These are phyloP conservation scores for Clitoria ternatea DNA, from an alignment of 306 rosid genomes.

Conservation along the genomic window DNA sequence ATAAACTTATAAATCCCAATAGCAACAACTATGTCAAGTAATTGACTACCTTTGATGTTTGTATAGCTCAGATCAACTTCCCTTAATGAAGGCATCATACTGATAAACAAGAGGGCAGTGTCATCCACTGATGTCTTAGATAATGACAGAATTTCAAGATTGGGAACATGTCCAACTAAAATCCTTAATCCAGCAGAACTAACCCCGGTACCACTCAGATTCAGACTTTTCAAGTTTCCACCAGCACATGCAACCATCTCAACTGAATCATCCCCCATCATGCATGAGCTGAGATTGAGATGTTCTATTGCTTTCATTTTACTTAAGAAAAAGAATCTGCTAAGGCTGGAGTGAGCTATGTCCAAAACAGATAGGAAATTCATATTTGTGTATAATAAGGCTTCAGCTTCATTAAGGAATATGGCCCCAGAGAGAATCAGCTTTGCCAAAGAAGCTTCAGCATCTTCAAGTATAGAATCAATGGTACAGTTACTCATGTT, in stretches of 20 bases:
- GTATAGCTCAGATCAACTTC: slow-evolving; percentile 72
- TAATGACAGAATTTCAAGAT: slow-evolving; percentile 61
- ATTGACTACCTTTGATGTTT: slow-evolving; percentile 61
- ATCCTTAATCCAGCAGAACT: slow-evolving; percentile 65
- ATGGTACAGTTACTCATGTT: slow-evolving; percentile 82
- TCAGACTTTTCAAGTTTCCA: slow-evolving; percentile 58
- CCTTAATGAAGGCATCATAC: slow-evolving; percentile 77
- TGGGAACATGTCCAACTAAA: slow-evolving; percentile 72
- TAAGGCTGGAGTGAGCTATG: slow-evolving; percentile 53
- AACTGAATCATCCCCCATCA: slow-evolving; percentile 59
- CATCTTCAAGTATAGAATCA: slow-evolving; percentile 51
- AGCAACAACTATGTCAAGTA: slow-evolving; percentile 7
- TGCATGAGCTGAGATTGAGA: slow-evolving; percentile 73
- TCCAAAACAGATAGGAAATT: slow-evolving; percentile 54
- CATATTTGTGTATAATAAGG: slow-evolving; percentile 40
- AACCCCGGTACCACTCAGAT: slow-evolving; percentile 66
- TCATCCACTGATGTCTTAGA: slow-evolving; percentile 77
- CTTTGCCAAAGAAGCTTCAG: slow-evolving; percentile 58
- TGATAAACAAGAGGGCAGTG: slow-evolving; percentile 46
- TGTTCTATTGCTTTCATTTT: slow-evolving; percentile 54
- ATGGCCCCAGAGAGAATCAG: slow-evolving; percentile 66
- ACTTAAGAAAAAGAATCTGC: slow-evolving; percentile 54
- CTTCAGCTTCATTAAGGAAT: slow-evolving; percentile 53
- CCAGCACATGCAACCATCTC: slow-evolving; percentile 59
- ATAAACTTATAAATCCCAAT: neutral